Evolutionary conservation across 164 flowering plant genomes (phyloP).

Genomic region (Euptelea pleiosperma): DNA sequence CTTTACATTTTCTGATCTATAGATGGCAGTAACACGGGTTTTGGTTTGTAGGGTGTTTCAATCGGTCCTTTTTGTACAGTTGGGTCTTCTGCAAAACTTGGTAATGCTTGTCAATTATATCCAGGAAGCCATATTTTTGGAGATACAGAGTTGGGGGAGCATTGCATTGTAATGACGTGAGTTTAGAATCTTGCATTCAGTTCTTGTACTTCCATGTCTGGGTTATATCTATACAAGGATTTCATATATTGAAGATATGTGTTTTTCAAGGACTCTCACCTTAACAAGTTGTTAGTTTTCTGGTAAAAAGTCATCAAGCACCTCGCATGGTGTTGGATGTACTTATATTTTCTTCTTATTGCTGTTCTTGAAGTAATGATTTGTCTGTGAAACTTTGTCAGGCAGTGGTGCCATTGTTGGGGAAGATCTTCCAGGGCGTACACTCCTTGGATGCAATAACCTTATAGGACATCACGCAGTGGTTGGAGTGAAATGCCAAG

Average conservation of each 20-base stretch:
- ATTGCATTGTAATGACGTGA: slow-evolving; percentile 70
- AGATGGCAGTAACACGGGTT: no score
- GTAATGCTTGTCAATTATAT: slow-evolving; percentile 62
- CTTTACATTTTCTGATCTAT: neutral
- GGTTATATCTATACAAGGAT: neutral
- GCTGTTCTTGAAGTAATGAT: neutral
- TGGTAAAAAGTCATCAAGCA: neutral
- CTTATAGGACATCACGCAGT: slow-evolving; percentile 84
- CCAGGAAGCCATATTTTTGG: slow-evolving; percentile 90
- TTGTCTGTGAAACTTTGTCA: slow-evolving; percentile 25
- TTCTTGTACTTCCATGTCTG: neutral
- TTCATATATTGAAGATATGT: neutral
- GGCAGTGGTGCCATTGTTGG: slow-evolving; percentile 95
- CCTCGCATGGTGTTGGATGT: neutral
- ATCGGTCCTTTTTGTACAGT: slow-evolving; percentile 87
- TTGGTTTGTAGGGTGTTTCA: slow-evolving; percentile 59
- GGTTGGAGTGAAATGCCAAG: slow-evolving; percentile 89
- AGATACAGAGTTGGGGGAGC: slow-evolving; percentile 69
- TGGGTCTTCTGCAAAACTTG: slow-evolving; percentile 68
- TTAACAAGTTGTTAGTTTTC: neutral
- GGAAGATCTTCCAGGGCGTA: slow-evolving; percentile 80
- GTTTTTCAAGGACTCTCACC: neutral
- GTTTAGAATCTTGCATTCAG: slow-evolving; percentile 18
- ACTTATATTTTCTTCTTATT: neutral
- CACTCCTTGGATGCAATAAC: slow-evolving; percentile 74